Evolutionary conservation across 1,139 yeast genomes (phyloP).

Genomic region (Meyerozyma guilliermondii): DNA sequence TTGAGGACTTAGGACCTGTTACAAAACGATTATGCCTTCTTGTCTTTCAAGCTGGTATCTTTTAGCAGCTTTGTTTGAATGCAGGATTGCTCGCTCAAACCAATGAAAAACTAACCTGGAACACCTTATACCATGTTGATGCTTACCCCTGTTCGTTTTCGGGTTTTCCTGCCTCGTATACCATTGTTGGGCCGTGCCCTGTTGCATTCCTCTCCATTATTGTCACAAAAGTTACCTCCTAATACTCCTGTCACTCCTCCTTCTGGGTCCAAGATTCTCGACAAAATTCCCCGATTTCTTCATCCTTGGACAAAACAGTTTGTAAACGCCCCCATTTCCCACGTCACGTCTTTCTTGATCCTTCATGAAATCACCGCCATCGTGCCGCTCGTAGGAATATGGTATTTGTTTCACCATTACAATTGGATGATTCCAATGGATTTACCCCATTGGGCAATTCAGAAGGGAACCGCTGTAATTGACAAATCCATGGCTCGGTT

Average conservation of each 20-base stretch:
- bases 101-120: too few species aligned
- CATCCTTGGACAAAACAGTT: constrained; percentile 47
- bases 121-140: too few species aligned
- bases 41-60: too few species aligned
- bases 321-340: constrained; percentile 60
- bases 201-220: neutral
- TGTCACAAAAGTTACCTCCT: neutral
- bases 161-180: neutral
- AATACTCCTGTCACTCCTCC: neutral
- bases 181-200: neutral
- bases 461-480: constrained; percentile 57
- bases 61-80: too few species aligned
- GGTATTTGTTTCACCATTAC: constrained; percentile 67
- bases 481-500: constrained; percentile 37
- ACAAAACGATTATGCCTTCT: too few species aligned
- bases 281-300: constrained; percentile 42
- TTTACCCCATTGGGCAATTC: constrained; percentile 62
- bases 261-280: constrained; percentile 17
- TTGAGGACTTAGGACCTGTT: too few species aligned
- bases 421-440: constrained; percentile 42
- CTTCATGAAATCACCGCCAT: constrained; percentile 87
- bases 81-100: too few species aligned
- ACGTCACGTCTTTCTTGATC: constrained; percentile 66
- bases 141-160: too few species aligned
- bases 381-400: constrained; percentile 67